Percentiles rank a stretch among this genome's conserved stretches.
Evolutionary conservation across 345 rosid species (phyloP).

Genomic region (Populus deltoides): DNA sequence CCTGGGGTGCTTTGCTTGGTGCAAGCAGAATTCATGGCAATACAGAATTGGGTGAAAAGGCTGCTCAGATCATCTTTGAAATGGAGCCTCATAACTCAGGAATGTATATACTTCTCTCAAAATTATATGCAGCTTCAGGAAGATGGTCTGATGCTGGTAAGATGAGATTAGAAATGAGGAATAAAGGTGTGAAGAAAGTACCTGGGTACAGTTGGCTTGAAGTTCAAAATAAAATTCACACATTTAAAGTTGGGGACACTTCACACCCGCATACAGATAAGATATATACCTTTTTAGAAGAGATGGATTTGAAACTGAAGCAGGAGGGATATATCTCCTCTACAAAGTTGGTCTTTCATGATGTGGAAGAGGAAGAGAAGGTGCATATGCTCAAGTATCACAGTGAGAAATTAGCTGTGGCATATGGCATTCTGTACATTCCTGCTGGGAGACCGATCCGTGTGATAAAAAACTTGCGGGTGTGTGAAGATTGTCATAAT

Average conservation of each 20-base stretch:
- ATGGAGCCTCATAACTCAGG: slow-evolving; percentile 73
- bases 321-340: slow-evolving; percentile 52
- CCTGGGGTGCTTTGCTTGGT: slow-evolving; percentile 80
- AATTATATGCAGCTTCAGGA: slow-evolving; percentile 60
- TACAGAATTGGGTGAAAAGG: slow-evolving; percentile 58
- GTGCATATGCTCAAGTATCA: slow-evolving; percentile 66
- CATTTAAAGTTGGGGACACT: slow-evolving; percentile 55
- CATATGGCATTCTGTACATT: slow-evolving; percentile 49
- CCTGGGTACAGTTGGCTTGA: slow-evolving; percentile 72
- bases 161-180: slow-evolving; percentile 58
- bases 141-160: slow-evolving; percentile 64
- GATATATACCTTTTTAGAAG: slow-evolving; percentile 57
- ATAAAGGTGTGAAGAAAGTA: slow-evolving; percentile 61
- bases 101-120: slow-evolving; percentile 71
- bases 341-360: slow-evolving; percentile 61
- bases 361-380: slow-evolving; percentile 77
- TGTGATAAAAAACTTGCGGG: slow-evolving; percentile 65
- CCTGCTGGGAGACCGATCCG: slow-evolving; percentile 61
- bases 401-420: slow-evolving; percentile 70
- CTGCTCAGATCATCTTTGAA: slow-evolving; percentile 53
- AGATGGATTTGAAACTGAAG: slow-evolving; percentile 58
- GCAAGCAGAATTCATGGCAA: slow-evolving; percentile 71
- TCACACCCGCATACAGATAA: slow-evolving; percentile 53
- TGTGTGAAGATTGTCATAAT: slow-evolving; percentile 66
- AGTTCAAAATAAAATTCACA: slow-evolving; percentile 57